A percentile compares a stretch with the other conserved stretches of the same genome.
Conservation (phyloP, 148 eudicot species). For the Vaccinium macrocarpon region DNA sequence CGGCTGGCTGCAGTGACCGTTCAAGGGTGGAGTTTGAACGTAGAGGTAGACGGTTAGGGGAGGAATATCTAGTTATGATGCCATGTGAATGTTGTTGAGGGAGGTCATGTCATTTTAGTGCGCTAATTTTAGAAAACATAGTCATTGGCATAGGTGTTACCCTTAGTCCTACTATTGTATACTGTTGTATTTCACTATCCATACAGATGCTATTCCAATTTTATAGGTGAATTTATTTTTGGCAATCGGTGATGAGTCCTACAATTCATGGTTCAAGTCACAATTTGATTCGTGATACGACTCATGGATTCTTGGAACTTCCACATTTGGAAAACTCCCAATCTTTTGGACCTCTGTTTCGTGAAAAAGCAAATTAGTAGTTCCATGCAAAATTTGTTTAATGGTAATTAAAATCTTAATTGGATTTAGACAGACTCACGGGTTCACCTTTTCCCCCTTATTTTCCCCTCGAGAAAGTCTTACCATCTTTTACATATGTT, state of each 20-base stretch:
- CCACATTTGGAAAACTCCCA: neutral
- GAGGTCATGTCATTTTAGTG: neutral
- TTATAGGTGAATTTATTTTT: neutral
- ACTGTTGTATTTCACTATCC: neutral
- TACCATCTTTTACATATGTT: neutral
- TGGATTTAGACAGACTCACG: neutral
- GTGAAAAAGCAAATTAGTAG: neutral
- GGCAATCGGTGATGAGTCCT: neutral
- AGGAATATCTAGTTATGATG: neutral
- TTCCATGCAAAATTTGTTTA: neutral
- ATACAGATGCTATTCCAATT: neutral
- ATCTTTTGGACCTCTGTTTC: neutral
- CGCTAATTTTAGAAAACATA: neutral
- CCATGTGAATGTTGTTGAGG: neutral
- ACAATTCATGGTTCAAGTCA: neutral
- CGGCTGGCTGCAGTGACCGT: neutral
- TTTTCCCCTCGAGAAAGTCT: neutral
- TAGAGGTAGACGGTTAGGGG: neutral
- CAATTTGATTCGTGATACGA: neutral
- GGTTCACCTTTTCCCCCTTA: neutral
- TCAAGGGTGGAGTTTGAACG: neutral
- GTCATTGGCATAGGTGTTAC: neutral
- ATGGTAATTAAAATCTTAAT: neutral
- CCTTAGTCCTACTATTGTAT: neutral
- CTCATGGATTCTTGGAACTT: neutral